phyloP scores from a whole-genome alignment of 2,329 filamentous ascomycete genomes.

The Samsoniella hepiali region DNA sequence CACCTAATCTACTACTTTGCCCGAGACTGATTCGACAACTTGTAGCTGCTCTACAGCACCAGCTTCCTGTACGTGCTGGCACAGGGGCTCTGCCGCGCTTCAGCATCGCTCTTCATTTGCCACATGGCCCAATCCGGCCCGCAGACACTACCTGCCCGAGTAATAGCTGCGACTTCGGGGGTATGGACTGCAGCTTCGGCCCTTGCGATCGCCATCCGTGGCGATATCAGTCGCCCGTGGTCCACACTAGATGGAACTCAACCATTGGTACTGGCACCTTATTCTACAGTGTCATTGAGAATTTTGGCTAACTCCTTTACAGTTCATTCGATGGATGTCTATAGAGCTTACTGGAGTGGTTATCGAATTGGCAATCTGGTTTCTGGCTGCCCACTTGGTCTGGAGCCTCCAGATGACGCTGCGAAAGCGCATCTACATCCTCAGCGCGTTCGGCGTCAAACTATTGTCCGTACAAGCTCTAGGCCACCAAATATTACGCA shows the following conservation, averaged over 20 bases:
- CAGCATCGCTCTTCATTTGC: conserved; percentile 12
- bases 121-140: conserved; percentile 15
- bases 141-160: neutral
- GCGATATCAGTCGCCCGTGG: conserved; percentile 5
- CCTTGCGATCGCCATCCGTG: neutral
- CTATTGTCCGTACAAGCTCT: neutral
- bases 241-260: conserved; percentile 6
- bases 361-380: conserved; percentile 1
- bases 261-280: neutral
- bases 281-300: neutral
- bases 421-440: conserved; percentile 16
- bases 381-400: conserved; percentile 1
- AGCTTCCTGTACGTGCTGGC: conserved; percentile 7
- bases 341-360: neutral
- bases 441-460: conserved; percentile 9
- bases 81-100: conserved; percentile 1
- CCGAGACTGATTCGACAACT: neutral
- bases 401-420: conserved; percentile 16
- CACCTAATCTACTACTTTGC: too few species aligned
- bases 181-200: conserved; percentile 3
- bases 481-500: neutral
- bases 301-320: neutral
- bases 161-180: neutral
- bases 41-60: conserved; percentile 7
- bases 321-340: conserved; percentile 12